Conservation (phyloP, 192 early-diverging fungal species). For the Neocallimastix lanati region DNA sequence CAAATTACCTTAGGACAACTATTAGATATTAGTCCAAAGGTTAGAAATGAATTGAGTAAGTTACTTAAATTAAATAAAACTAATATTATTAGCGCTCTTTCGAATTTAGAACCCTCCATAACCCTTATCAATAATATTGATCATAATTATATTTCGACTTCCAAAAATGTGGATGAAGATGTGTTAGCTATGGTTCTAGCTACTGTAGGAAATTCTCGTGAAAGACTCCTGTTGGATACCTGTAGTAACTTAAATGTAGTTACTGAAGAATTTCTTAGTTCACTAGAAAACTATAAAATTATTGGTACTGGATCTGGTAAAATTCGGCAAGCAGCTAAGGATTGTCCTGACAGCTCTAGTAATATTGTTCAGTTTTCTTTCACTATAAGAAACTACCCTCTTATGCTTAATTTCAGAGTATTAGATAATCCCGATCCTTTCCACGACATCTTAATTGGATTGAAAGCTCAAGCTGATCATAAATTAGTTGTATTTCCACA, state of each 20-base stretch:
- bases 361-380: not conserved
- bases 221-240: too few species aligned
- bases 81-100: not conserved
- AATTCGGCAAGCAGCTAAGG: not conserved
- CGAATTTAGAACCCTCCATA: not conserved
- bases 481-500: not conserved
- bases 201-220: not conserved
- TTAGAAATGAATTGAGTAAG: not conserved
- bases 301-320: not conserved
- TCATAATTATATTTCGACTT: not conserved
- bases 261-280: not conserved
- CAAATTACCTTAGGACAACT: not conserved
- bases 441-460: not conserved
- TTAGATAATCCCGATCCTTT: not conserved
- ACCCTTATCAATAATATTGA: not conserved
- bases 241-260: too few species aligned
- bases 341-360: not conserved
- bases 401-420: not conserved
- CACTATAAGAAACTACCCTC: not conserved
- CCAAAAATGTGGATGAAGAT: not conserved
- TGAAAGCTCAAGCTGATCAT: not conserved
- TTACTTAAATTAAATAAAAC: not conserved
- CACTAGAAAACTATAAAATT: not conserved
- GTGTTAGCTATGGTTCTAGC: not conserved
- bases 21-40: not conserved